A percentile compares a stretch with the other conserved stretches of the same genome.
These are phyloP conservation scores for Penicillium sp. DNA, from an alignment of 2,329 filamentous ascomycete genomes.

Conservation along the genomic window DNA sequence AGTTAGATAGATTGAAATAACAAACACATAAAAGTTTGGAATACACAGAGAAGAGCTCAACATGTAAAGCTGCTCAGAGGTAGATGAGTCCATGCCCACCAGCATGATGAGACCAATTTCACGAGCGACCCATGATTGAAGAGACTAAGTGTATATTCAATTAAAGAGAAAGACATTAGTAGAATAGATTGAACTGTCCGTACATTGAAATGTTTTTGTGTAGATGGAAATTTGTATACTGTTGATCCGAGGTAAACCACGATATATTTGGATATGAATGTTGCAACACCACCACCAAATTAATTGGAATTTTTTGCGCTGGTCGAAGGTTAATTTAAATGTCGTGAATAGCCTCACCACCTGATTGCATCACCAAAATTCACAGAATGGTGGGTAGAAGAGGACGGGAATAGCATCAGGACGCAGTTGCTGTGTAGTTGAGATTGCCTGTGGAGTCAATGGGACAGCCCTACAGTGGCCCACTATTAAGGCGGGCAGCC, in stretches of 20 bases:
- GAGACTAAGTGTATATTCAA: background rate
- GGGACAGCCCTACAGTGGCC: conserved; percentile 1
- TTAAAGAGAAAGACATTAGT: background rate
- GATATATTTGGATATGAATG: background rate
- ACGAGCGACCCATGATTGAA: background rate
- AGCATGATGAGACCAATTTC: background rate
- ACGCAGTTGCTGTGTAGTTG: conserved; percentile 8
- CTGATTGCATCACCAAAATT: background rate
- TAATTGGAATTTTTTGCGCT: background rate
- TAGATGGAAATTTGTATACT: background rate
- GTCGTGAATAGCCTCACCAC: background rate
- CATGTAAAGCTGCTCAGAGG: background rate
- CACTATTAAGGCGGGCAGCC: background rate
- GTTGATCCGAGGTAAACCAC: background rate
- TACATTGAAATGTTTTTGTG: background rate
- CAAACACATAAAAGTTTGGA: no score
- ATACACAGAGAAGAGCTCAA: background rate
- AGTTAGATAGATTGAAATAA: no score
- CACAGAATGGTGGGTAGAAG: background rate
- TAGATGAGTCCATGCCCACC: background rate
- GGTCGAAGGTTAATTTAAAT: background rate
- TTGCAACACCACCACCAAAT: background rate
- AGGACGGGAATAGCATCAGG: conserved; percentile 6
- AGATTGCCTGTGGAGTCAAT: background rate
- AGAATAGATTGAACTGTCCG: background rate